Conservation (phyloP, 345 rosid genomes). For the Xanthoceras sorbifolium region DNA sequence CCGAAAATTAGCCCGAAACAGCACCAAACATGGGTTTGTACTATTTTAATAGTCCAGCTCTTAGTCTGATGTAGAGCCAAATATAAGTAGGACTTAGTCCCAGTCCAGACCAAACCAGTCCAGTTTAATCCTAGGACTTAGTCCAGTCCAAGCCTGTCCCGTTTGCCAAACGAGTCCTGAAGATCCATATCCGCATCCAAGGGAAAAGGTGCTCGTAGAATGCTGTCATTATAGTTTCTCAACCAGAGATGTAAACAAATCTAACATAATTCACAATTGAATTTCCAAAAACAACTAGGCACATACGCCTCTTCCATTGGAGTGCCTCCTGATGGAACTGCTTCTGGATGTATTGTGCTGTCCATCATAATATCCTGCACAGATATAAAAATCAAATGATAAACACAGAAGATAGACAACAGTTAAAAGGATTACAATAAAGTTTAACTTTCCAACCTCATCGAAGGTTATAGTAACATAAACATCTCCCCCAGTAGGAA, state of each 20-base stretch:
- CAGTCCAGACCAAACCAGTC: too few relatives aligned
- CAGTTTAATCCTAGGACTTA: too few relatives aligned
- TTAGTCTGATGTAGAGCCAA: too few relatives aligned
- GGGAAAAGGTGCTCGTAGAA: slow-evolving; percentile 25
- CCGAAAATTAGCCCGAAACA: too few relatives aligned
- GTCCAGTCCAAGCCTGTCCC: too few relatives aligned
- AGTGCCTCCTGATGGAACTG: slow-evolving; percentile 24
- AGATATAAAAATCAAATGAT: slow-evolving; percentile 15
- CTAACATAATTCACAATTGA: neutral
- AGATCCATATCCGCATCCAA: slow-evolving; percentile 15
- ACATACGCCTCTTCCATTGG: slow-evolving; percentile 52
- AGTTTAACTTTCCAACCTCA: slow-evolving; percentile 48
- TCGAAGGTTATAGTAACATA: slow-evolving; percentile 69
- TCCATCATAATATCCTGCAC: slow-evolving; percentile 46
- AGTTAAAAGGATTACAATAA: neutral
- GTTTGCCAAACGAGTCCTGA: too few relatives aligned
- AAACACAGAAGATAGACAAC: neutral
- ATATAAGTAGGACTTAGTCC: too few relatives aligned
- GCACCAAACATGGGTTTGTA: too few relatives aligned
- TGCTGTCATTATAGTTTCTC: slow-evolving; percentile 24
- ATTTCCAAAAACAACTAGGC: slow-evolving; percentile 19
- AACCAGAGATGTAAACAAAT: slow-evolving; percentile 8
- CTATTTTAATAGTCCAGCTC: too few relatives aligned
- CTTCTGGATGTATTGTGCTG: slow-evolving; percentile 16
- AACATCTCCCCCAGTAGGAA: slow-evolving; percentile 58